Percentiles rank a stretch among this genome's conserved stretches.
These are phyloP conservation scores for Lotmaria passim DNA, from an alignment of 208 protist genomes.

Conservation along the genomic window DNA sequence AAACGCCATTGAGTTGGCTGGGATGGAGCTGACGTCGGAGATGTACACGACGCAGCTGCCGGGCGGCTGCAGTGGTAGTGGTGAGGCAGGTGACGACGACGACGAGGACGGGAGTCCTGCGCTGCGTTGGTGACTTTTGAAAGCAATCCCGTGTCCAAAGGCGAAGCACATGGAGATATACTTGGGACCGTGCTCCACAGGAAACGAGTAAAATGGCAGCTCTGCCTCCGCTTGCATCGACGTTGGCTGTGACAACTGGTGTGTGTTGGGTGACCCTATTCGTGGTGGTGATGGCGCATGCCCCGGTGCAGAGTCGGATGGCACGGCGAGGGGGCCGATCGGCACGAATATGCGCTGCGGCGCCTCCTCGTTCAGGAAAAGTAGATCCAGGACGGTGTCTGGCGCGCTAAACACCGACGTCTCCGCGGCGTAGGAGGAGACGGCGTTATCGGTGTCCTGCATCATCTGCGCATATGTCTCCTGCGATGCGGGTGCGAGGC, in stretches of 20 bases:
- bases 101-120: neutral
- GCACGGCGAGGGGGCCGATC: slow-evolving; percentile 16
- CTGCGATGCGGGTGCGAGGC: slow-evolving; percentile 26
- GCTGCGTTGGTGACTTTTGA: slow-evolving; percentile 53
- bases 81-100: no score
- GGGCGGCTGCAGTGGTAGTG: neutral
- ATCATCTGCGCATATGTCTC: slow-evolving; percentile 8
- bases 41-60: slow-evolving; percentile 83
- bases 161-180: slow-evolving; percentile 88
- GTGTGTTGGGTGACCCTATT: no score
- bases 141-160: slow-evolving; percentile 73
- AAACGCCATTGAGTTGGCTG: slow-evolving; percentile 57
- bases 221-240: slow-evolving; percentile 3
- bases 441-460: slow-evolving; percentile 3
- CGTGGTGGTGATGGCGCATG: no score
- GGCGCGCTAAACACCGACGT: slow-evolving; percentile 20
- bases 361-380: slow-evolving; percentile 38
- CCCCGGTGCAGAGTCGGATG: neutral
- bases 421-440: slow-evolving; percentile 13
- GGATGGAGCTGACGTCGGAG: slow-evolving; percentile 76
- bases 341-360: slow-evolving; percentile 60
- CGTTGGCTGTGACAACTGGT: neutral
- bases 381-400: slow-evolving; percentile 43
- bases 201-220: slow-evolving; percentile 71
- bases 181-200: slow-evolving; percentile 73